phyloP scores from a whole-genome alignment of 768 basidiomycete species.

The Boletus barrowsii region DNA sequence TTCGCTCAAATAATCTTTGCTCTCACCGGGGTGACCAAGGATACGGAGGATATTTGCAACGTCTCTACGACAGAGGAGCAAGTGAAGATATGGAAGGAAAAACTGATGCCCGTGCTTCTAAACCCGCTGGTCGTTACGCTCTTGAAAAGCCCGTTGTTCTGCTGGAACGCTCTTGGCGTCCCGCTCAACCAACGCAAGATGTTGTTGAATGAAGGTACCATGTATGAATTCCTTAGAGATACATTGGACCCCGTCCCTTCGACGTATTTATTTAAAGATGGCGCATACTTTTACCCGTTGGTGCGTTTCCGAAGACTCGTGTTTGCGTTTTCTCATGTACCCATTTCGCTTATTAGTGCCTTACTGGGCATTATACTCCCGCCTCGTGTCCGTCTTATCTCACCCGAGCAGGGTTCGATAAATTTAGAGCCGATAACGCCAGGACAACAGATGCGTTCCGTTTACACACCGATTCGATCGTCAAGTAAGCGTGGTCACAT shows the following conservation, averaged over 20 bases:
- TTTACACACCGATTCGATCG: slow-evolving; percentile 69
- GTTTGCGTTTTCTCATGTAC: neutral
- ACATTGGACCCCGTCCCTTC: slow-evolving; percentile 50
- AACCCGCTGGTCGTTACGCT: slow-evolving; percentile 52
- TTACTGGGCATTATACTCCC: slow-evolving; percentile 55
- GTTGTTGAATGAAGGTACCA: slow-evolving; percentile 49
- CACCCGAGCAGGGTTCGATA: slow-evolving; percentile 56
- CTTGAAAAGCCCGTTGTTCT: slow-evolving; percentile 46
- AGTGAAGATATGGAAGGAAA: slow-evolving; percentile 56
- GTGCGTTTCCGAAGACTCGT: slow-evolving; percentile 25
- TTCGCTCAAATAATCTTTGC: slow-evolving; percentile 56
- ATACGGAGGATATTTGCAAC: slow-evolving; percentile 54
- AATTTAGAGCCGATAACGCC: slow-evolving; percentile 47
- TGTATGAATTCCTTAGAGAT: slow-evolving; percentile 49
- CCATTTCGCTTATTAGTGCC: slow-evolving; percentile 25
- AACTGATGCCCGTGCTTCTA: slow-evolving; percentile 59
- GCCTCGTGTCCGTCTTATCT: slow-evolving; percentile 64
- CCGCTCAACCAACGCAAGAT: slow-evolving; percentile 66
- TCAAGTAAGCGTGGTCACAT: slow-evolving; percentile 44
- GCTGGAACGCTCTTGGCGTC: slow-evolving; percentile 80
- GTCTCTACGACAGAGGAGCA: slow-evolving; percentile 57
- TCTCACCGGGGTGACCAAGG: slow-evolving; percentile 54
- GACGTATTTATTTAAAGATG: slow-evolving; percentile 53
- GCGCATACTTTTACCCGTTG: slow-evolving; percentile 63
- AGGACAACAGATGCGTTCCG: slow-evolving; percentile 53